phyloP scores from a whole-genome alignment of 129 eudicot species.

The Artemisia argyi region DNA sequence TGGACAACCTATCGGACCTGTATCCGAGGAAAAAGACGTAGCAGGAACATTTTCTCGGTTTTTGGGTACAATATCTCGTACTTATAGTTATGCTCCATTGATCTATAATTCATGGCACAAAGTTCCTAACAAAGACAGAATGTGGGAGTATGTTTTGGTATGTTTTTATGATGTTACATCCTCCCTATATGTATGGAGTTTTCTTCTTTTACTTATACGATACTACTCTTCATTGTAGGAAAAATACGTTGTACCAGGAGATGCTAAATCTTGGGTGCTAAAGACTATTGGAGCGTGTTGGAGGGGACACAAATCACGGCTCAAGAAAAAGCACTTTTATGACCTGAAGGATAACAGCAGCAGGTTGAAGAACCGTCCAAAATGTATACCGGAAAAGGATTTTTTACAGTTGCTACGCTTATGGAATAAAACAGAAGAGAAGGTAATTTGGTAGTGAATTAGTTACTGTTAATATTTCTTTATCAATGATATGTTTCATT shows the following conservation, averaged over 20 bases:
- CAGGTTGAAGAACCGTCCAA: neutral
- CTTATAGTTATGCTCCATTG: neutral
- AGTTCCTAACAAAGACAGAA: neutral
- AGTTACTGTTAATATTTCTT: too few relatives aligned
- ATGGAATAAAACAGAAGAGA: neutral
- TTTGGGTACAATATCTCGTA: slow-evolving; percentile 10
- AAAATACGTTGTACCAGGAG: too few relatives aligned
- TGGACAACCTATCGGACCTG: too few relatives aligned
- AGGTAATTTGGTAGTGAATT: neutral
- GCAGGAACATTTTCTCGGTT: neutral
- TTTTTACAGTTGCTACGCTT: neutral
- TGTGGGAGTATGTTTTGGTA: neutral
- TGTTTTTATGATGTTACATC: too few relatives aligned
- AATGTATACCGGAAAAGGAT: neutral
- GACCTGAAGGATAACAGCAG: neutral
- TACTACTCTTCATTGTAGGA: too few relatives aligned
- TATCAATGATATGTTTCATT: too few relatives aligned
- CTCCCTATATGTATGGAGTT: too few relatives aligned
- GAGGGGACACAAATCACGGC: neutral
- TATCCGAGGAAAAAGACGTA: too few relatives aligned
- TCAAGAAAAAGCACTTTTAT: slow-evolving; percentile 12
- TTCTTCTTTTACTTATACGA: too few relatives aligned
- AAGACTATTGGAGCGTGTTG: neutral
- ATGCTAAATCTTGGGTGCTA: too few relatives aligned
- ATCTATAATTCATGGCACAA: slow-evolving; percentile 1